These are phyloP conservation scores for Lasiodiplodia theobromae DNA, from an alignment of 2,329 filamentous ascomycete genomes.

Conservation along the genomic window DNA sequence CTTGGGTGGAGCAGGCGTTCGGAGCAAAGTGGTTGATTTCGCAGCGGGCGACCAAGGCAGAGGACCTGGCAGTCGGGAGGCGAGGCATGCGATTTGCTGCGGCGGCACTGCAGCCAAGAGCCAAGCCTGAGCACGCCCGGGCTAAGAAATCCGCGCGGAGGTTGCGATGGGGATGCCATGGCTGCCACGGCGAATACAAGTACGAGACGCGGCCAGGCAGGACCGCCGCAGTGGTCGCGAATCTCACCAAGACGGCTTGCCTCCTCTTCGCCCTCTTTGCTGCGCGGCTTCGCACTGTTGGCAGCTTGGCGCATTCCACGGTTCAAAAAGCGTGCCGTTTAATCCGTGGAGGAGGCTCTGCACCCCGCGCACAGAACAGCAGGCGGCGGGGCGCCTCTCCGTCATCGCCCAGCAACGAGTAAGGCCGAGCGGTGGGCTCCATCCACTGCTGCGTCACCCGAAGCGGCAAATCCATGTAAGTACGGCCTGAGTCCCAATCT, in stretches of 20 bases:
- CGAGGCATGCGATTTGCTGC: slow-evolving; percentile 4
- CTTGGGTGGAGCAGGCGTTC: background rate
- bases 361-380: slow-evolving; percentile 22
- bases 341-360: slow-evolving; percentile 20
- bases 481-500: slow-evolving; percentile 5
- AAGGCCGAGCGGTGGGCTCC: slow-evolving; percentile 23
- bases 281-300: background rate
- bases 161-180: background rate
- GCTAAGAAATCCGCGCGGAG: slow-evolving; percentile 22
- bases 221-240: slow-evolving; percentile 9
- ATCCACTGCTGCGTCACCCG: slow-evolving; percentile 23
- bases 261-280: slow-evolving; percentile 21
- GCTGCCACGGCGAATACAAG: slow-evolving; percentile 18
- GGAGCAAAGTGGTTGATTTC: background rate
- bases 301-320: slow-evolving; percentile 15
- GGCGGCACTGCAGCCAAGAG: slow-evolving; percentile 5
- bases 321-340: background rate
- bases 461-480: slow-evolving; percentile 27
- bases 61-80: background rate
- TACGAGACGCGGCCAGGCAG: background rate
- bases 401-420: slow-evolving; percentile 25
- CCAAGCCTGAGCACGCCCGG: slow-evolving; percentile 14
- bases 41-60: slow-evolving; percentile 15
- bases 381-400: slow-evolving; percentile 18
- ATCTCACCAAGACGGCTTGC: slow-evolving; percentile 20